Evolutionary conservation across 345 rosid species (phyloP).

Genomic region (Erysimum cheiranthoides): DNA sequence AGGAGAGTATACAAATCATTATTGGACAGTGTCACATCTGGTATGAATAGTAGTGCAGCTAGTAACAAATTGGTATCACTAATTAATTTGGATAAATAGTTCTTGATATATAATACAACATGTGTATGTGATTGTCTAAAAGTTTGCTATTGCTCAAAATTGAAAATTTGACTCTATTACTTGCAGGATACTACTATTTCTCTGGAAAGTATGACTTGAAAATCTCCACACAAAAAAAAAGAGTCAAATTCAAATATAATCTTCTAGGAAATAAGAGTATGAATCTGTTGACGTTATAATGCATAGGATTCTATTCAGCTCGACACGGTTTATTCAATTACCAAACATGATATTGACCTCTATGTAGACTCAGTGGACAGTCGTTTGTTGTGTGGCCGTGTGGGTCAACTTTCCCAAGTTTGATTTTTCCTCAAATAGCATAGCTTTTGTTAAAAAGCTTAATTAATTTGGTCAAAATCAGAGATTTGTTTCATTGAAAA

Average conservation of each 20-base stretch:
- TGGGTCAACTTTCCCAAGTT: slow-evolving; percentile 40
- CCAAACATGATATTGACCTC: slow-evolving; percentile 41
- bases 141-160: not conserved
- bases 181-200: slow-evolving; percentile 3
- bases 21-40: not conserved
- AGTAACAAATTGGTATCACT: slow-evolving; percentile 1
- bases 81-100: not conserved
- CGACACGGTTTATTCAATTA: slow-evolving; percentile 31
- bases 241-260: not conserved
- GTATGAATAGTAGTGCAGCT: slow-evolving; percentile 1
- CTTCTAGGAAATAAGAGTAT: not conserved
- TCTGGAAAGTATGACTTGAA: not conserved
- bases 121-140: slow-evolving; percentile 18
- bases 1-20: not conserved
- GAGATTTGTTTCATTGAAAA: not conserved
- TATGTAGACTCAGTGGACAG: slow-evolving; percentile 13
- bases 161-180: slow-evolving; percentile 3
- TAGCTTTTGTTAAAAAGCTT: slow-evolving; percentile 1
- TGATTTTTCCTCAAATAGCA: slow-evolving; percentile 10
- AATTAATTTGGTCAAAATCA: not conserved
- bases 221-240: not conserved
- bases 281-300: slow-evolving; percentile 15
- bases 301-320: slow-evolving; percentile 39
- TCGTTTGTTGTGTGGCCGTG: slow-evolving; percentile 29
- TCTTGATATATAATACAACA: slow-evolving; percentile 3